These are phyloP conservation scores for Aspergillus sp. DNA, from an alignment of 2,329 filamentous ascomycete species.

Conservation along the genomic window DNA sequence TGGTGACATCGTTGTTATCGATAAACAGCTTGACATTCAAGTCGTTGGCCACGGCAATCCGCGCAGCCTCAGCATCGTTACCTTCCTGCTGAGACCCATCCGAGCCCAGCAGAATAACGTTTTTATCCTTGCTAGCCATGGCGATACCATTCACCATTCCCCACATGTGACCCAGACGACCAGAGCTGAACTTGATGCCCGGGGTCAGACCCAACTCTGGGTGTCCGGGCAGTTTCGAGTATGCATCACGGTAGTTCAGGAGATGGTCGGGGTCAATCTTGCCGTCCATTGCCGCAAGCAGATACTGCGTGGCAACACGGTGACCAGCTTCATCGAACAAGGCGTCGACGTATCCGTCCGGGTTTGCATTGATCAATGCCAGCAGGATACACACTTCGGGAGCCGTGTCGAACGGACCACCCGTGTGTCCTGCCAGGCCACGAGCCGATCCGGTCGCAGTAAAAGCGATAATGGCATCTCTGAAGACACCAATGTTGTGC, in stretches of 20 bases:
- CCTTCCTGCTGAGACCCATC: slow-evolving; percentile 37
- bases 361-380: slow-evolving; percentile 28
- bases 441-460: slow-evolving; percentile 32
- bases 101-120: slow-evolving; percentile 30
- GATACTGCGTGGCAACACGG: slow-evolving; percentile 35
- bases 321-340: slow-evolving; percentile 35
- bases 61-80: slow-evolving; percentile 34
- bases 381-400: slow-evolving; percentile 35
- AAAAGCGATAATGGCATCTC: slow-evolving; percentile 34
- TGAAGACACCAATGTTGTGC: slow-evolving; percentile 31
- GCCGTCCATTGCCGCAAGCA: slow-evolving; percentile 29
- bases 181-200: slow-evolving; percentile 34
- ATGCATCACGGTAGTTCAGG: slow-evolving; percentile 34
- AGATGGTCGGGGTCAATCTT: slow-evolving; percentile 33
- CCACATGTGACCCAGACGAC: slow-evolving; percentile 35
- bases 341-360: slow-evolving; percentile 25
- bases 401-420: slow-evolving; percentile 33
- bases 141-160: slow-evolving; percentile 32
- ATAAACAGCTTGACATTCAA: slow-evolving; percentile 34
- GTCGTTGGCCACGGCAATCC: slow-evolving; percentile 29
- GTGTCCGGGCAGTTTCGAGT: slow-evolving; percentile 34
- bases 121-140: slow-evolving; percentile 31
- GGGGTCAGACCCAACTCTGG: slow-evolving; percentile 34
- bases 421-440: slow-evolving; percentile 32
- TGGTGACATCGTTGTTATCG: slow-evolving; percentile 37